phyloP scores from a whole-genome alignment of 192 early-diverging fungal genomes.

The Lobosporangium transversale region DNA sequence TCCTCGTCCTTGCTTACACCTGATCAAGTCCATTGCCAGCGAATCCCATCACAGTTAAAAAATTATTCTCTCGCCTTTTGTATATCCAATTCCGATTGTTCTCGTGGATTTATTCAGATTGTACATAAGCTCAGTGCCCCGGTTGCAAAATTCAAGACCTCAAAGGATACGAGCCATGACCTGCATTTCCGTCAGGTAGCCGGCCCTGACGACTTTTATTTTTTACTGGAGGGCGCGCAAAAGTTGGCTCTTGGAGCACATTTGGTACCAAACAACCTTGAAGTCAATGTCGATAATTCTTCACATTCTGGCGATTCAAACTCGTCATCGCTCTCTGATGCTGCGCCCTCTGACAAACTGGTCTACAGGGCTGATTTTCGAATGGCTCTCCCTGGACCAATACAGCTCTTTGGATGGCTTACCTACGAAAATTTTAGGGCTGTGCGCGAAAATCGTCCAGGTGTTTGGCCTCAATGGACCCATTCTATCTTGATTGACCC shows the following conservation, averaged over 20 bases:
- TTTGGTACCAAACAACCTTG: conserved; percentile 20
- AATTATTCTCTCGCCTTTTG: conserved; percentile 24
- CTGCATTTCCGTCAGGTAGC: conserved; percentile 20
- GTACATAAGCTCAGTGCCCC: neutral
- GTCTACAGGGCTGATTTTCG: conserved; percentile 42
- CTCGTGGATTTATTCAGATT: conserved; percentile 31
- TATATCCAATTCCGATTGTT: conserved; percentile 22
- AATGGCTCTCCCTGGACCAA: conserved; percentile 31
- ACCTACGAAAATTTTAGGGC: conserved; percentile 32
- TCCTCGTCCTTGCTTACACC: neutral
- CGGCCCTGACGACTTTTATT: conserved; percentile 39
- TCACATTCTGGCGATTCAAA: neutral
- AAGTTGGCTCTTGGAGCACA: conserved; percentile 30
- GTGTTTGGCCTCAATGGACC: conserved; percentile 43
- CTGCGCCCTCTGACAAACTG: neutral
- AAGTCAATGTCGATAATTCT: conserved; percentile 3
- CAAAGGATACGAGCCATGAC: conserved; percentile 18
- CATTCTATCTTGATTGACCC: conserved; percentile 16
- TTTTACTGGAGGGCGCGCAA: conserved; percentile 30
- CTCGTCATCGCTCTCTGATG: neutral
- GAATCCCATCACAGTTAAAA: conserved; percentile 15
- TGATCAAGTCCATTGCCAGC: conserved; percentile 17
- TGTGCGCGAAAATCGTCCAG: conserved; percentile 21
- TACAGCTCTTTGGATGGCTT: conserved; percentile 26
- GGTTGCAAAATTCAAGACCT: conserved; percentile 4